These are phyloP conservation scores for Brassica napus DNA, from an alignment of 345 rosid species.

Conservation along the genomic window DNA sequence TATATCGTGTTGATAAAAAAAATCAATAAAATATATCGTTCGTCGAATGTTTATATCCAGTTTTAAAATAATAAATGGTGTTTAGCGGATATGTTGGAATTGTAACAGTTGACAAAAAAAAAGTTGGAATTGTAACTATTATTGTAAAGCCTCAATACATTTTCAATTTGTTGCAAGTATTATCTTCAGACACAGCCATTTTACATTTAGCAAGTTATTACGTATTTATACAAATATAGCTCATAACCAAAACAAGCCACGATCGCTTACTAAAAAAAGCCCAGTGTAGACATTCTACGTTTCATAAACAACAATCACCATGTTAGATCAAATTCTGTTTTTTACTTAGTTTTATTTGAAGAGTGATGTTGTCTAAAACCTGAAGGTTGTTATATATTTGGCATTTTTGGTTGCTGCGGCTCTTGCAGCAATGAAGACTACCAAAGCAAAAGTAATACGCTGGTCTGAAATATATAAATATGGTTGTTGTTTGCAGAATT, in stretches of 20 bases:
- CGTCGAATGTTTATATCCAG: not conserved
- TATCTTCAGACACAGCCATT: not conserved
- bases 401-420: not conserved
- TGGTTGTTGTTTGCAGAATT: not conserved
- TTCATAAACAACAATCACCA: not conserved
- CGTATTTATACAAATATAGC: not conserved
- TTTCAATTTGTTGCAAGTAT: not conserved
- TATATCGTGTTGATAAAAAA: not conserved
- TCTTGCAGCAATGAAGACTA: not conserved
- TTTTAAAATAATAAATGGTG: not conserved
- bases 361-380: too few relatives aligned
- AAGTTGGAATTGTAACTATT: not conserved
- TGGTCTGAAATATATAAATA: not conserved
- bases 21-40: not conserved
- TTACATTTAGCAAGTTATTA: not conserved
- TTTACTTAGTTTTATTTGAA: too few relatives aligned
- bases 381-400: not conserved
- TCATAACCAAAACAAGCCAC: not conserved
- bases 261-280: not conserved
- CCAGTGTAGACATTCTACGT: not conserved
- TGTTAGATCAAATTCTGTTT: not conserved
- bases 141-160: not conserved
- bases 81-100: not conserved
- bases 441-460: not conserved
- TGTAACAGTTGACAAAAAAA: not conserved